Evolutionary conservation across 768 basidiomycete species (phyloP).

Genomic region (Mycena galericulata): DNA sequence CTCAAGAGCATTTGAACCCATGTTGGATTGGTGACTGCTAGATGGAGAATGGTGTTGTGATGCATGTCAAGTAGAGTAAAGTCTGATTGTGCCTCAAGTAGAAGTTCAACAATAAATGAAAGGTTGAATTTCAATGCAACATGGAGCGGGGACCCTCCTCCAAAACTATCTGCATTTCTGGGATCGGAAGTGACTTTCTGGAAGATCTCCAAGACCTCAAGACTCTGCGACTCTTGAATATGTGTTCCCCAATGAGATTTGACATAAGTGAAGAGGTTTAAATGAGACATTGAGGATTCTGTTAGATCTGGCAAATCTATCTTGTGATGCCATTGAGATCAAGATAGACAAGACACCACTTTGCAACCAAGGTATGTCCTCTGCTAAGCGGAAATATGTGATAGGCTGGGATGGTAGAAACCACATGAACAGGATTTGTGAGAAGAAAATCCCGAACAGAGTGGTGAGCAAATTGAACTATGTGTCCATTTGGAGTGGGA

Average conservation of each 20-base stretch:
- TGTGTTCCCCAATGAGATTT: conserved; percentile 18
- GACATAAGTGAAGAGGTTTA: conserved; percentile 24
- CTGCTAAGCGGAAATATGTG: conserved; percentile 25
- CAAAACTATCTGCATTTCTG: conserved; percentile 2
- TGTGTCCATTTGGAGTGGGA: not conserved
- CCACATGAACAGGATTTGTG: conserved; percentile 8
- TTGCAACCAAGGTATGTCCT: conserved; percentile 19
- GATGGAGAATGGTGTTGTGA: conserved; percentile 16
- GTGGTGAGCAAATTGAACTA: conserved; percentile 24
- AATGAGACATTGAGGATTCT: not conserved
- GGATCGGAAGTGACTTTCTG: not conserved
- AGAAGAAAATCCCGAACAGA: conserved; percentile 27
- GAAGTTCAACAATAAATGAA: conserved; percentile 17
- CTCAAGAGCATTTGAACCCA: conserved; percentile 11
- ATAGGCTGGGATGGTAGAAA: conserved; percentile 15
- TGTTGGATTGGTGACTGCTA: conserved; percentile 13
- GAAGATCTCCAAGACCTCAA: conserved; percentile 17
- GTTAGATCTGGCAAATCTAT: too few species aligned
- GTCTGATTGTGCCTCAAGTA: not conserved
- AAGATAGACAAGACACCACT: conserved; percentile 23
- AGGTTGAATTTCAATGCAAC: conserved; percentile 28
- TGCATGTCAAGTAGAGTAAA: not conserved
- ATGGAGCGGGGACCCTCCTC: conserved; percentile 28
- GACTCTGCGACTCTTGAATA: conserved; percentile 16
- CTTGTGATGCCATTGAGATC: not conserved